Evolutionary conservation across 1,284 basidiomycete species (phyloP), one percentile per base, ranked within the genome.

Genomic region (Gomphus bonarii): DNA sequence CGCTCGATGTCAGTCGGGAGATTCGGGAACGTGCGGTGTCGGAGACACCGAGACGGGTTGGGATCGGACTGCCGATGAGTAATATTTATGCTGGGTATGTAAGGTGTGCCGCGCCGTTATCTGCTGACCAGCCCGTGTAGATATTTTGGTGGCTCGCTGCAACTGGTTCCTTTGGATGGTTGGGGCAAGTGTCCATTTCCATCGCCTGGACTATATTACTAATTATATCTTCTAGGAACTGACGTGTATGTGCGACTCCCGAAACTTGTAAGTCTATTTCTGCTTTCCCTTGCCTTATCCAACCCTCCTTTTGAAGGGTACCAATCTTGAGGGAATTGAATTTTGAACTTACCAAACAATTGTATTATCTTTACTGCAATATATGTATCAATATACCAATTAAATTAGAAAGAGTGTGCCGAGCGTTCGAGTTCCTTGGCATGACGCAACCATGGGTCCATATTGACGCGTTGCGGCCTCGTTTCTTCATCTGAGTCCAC

Each of bases 41-140:
- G 42, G 49, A 53, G n/a, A 70, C 74, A 9, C 82, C 83, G 66
- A 76, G 78, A 44, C 73, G 78, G 42, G 84, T 91, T 54, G 89
- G 88, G 1, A 84, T 91, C 57, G 88, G 88, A 10, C 70, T 91
- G 18, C 88, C 88, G 1, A 88, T 91, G 85, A 88, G 88, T 67
- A 86, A 88, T 62, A 89, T 91, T 49, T 91, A 83, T 68, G 82
- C 89, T 59, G 88, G 82, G 80, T 90, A 62, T 43, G 44, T 50
- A 52, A 18, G 61, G 47, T 16, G 40, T n/a, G 44, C 40, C 18
- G 16, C 18, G 43, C 3, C 28, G 25, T 11, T 5, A 18, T 50
- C 6, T 3, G 16, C 33, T 50, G 12, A 38, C 48, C 12, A n/a
- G 31, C 20, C 18, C 10, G 6, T 10, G 18, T 63, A 87, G 84